Evolutionary conservation across 2,329 filamentous ascomycete genomes (phyloP).

Genomic region (Diaporthe amygdali): DNA sequence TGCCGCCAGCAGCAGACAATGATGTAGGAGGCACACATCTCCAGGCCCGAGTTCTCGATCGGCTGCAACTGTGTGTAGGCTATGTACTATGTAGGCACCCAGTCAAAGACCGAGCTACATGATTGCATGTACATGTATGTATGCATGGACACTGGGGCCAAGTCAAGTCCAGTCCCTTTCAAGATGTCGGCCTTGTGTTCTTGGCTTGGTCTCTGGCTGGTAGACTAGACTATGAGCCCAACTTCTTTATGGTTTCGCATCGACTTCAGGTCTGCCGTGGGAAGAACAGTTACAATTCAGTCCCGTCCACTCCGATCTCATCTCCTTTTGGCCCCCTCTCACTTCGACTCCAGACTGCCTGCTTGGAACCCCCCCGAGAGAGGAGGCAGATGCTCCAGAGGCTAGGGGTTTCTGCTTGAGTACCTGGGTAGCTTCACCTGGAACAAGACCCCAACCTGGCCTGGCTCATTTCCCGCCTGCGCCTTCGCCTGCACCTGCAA

Average conservation of each 20-base stretch:
- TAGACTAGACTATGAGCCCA: not conserved
- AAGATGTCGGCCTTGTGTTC: not conserved
- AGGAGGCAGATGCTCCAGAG: not conserved
- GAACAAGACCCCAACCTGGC: constrained; percentile 19
- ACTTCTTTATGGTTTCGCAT: not conserved
- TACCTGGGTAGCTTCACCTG: constrained; percentile 7
- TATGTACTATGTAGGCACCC: too few relatives aligned
- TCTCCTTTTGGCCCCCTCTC: not conserved
- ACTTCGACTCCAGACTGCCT: not conserved
- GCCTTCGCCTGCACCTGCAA: not conserved
- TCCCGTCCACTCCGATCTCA: not conserved
- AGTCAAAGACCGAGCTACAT: too few relatives aligned
- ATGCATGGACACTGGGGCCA: too few relatives aligned
- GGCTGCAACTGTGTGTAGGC: too few relatives aligned
- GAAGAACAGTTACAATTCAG: not conserved
- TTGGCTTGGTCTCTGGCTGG: not conserved
- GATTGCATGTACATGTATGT: too few relatives aligned
- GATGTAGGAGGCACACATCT: too few relatives aligned
- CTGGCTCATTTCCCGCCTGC: constrained; percentile 16
- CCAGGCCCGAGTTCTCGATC: too few relatives aligned
- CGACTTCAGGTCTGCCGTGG: not conserved
- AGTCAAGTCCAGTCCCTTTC: not conserved
- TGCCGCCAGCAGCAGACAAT: too few relatives aligned
- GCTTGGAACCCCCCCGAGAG: not conserved
- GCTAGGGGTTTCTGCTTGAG: not conserved